Evolutionary conservation across 2,329 filamentous ascomycete genomes (phyloP).

Genomic region (Sordariomycetes sp.): DNA sequence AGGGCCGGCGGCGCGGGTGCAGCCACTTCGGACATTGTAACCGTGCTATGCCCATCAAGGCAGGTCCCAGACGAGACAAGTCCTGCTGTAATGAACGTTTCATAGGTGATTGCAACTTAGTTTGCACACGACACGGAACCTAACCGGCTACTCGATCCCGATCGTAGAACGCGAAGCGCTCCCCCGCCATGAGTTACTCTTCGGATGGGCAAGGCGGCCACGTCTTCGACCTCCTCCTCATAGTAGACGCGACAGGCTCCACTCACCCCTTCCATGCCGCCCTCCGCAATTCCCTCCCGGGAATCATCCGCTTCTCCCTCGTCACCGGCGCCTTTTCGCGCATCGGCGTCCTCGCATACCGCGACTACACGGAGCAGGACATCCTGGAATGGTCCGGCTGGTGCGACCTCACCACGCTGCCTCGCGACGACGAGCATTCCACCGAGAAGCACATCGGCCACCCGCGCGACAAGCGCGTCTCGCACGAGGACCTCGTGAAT

Average conservation of each 20-base stretch:
- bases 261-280: slow-evolving; percentile 28
- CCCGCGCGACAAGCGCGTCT: slow-evolving; percentile 7
- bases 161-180: too few species aligned
- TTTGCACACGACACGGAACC: too few species aligned
- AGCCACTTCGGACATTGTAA: too few species aligned
- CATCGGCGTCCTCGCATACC: slow-evolving; percentile 35
- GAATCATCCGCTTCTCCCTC: slow-evolving; percentile 33
- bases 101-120: too few species aligned
- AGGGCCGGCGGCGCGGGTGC: too few species aligned
- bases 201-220: background rate
- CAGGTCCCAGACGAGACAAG: too few species aligned
- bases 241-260: slow-evolving; percentile 31
- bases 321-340: slow-evolving; percentile 34
- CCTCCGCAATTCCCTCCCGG: slow-evolving; percentile 30
- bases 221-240: slow-evolving; percentile 28
- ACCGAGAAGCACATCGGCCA: background rate
- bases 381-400: slow-evolving; percentile 34
- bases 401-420: slow-evolving; percentile 14
- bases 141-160: too few species aligned
- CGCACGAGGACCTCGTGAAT: slow-evolving; percentile 19
- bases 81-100: too few species aligned
- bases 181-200: background rate
- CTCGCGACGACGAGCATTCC: background rate
- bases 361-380: slow-evolving; percentile 25
- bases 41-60: too few species aligned